A percentile compares a stretch with the other conserved stretches of the same genome.
These are phyloP conservation scores for Hygrophorus russula DNA, from an alignment of 768 basidiomycete species.

Conservation along the genomic window DNA sequence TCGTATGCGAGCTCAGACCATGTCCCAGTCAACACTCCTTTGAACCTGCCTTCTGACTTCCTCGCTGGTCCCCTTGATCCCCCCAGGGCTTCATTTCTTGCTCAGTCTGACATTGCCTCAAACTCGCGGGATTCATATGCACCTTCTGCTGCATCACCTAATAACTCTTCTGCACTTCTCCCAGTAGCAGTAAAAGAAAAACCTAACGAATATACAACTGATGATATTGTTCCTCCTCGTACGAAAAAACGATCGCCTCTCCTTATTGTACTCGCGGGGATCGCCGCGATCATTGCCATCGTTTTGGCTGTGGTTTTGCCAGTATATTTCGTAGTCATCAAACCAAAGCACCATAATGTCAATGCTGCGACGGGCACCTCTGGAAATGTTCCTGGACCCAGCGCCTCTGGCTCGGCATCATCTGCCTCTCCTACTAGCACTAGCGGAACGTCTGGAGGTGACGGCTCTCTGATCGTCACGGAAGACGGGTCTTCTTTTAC, in stretches of 20 bases:
- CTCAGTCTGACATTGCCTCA: not conserved
- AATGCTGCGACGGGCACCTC: not conserved
- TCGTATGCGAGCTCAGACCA: not conserved
- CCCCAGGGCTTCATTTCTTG: constrained; percentile 1
- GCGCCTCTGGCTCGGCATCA: not conserved
- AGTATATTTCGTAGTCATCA: constrained; percentile 2
- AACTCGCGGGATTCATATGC: not conserved
- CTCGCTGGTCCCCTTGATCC: not conserved
- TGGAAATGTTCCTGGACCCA: not conserved
- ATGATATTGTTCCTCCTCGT: not conserved
- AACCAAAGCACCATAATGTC: not conserved
- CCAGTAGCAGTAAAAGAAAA: not conserved
- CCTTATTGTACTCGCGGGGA: not conserved
- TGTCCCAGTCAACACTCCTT: not conserved
- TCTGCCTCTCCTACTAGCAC: not conserved
- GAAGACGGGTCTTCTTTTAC: constrained; percentile 79
- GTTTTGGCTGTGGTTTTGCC: constrained; percentile 1
- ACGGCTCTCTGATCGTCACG: constrained; percentile 63
- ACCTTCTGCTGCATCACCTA: not conserved
- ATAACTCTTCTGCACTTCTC: constrained; percentile 1
- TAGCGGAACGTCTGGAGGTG: constrained; percentile 41
- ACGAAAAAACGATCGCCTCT: not conserved
- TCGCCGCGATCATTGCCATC: not conserved
- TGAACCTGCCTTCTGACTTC: not conserved
- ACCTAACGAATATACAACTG: not conserved